These are phyloP conservation scores for Colletotrichum sp. DNA, from an alignment of 2,329 filamentous ascomycete species.

Conservation along the genomic window DNA sequence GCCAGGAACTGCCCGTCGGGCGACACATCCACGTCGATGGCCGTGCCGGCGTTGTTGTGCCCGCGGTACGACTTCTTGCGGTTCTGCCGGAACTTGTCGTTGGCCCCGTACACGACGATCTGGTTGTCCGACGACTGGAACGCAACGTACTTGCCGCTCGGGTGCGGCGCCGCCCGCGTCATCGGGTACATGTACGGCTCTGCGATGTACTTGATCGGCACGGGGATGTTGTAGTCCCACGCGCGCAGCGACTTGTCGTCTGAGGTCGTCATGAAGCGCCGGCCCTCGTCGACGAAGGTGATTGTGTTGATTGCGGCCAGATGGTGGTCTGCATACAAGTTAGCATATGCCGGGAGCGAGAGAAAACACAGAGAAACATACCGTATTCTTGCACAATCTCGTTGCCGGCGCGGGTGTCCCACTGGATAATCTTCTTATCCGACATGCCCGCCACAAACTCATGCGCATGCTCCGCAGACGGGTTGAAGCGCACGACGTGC, in stretches of 20 bases:
- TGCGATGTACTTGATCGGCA: conserved; percentile 97
- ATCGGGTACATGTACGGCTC: conserved; percentile 98
- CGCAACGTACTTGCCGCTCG: conserved; percentile 90
- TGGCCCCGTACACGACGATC: conserved; percentile 92
- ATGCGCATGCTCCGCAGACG: conserved; percentile 74
- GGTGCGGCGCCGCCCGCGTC: conserved; percentile 84
- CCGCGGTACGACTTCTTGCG: conserved; percentile 95
- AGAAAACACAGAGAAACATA: background rate
- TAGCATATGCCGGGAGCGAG: background rate
- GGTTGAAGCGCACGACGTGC: conserved; percentile 94
- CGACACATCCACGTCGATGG: conserved; percentile 85
- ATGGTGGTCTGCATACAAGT: conserved; percentile 73
- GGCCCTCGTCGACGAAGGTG: conserved; percentile 91
- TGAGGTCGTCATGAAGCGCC: conserved; percentile 96
- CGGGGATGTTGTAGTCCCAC: conserved; percentile 98
- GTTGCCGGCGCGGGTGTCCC: conserved; percentile 79
- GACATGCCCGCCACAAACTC: conserved; percentile 98
- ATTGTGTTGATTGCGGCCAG: conserved; percentile 98
- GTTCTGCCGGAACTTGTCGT: conserved; percentile 96
- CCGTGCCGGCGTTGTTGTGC: conserved; percentile 94
- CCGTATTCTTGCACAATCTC: conserved; percentile 90
- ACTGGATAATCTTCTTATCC: conserved; percentile 98
- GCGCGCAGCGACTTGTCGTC: conserved; percentile 96
- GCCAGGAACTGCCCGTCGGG: conserved; percentile 92
- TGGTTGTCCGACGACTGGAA: conserved; percentile 93